Conservation (phyloP, 768 basidiomycete genomes). For the Boletales sp. region DNA sequence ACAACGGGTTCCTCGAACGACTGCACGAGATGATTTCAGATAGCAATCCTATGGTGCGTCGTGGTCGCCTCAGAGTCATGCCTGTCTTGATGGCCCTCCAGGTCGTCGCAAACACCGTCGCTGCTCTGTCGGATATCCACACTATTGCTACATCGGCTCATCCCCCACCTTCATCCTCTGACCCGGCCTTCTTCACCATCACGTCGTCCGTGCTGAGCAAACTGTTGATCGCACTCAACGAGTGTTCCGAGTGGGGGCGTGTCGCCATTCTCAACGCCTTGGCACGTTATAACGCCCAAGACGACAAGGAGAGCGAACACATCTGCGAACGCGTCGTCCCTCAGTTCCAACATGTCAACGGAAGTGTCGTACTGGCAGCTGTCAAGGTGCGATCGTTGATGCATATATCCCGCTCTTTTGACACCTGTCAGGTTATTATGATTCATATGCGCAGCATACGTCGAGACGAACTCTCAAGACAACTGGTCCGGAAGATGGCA, state of each 20-base stretch:
- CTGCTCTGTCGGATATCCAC: conserved; percentile 92
- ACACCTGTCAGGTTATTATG: conserved; percentile 76
- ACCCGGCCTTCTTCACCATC: conserved; percentile 74
- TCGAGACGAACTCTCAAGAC: conserved; percentile 79
- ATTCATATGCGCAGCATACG: conserved; percentile 86
- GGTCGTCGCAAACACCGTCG: conserved; percentile 97
- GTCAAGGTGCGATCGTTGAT: conserved; percentile 62
- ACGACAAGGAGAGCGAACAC: conserved; percentile 95
- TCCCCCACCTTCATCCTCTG: conserved; percentile 50
- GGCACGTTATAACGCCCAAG: conserved; percentile 75
- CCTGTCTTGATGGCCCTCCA: conserved; percentile 28
- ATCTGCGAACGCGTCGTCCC: conserved; percentile 98
- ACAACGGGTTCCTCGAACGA: conserved; percentile 89
- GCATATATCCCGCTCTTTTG: not conserved
- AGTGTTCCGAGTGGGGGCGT: conserved; percentile 98
- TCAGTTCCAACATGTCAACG: conserved; percentile 97
- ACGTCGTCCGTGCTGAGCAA: conserved; percentile 83
- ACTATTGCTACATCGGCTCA: conserved; percentile 53
- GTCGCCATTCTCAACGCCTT: conserved; percentile 89
- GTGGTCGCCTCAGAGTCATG: not conserved
- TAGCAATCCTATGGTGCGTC: conserved; percentile 89
- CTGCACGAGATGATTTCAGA: conserved; percentile 92
- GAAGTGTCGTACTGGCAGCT: conserved; percentile 93
- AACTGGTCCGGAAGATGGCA: conserved; percentile 93
- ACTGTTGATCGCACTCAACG: conserved; percentile 91